phyloP scores from a whole-genome alignment of 805 yeast genomes.

The Metschnikowia orientalis region DNA sequence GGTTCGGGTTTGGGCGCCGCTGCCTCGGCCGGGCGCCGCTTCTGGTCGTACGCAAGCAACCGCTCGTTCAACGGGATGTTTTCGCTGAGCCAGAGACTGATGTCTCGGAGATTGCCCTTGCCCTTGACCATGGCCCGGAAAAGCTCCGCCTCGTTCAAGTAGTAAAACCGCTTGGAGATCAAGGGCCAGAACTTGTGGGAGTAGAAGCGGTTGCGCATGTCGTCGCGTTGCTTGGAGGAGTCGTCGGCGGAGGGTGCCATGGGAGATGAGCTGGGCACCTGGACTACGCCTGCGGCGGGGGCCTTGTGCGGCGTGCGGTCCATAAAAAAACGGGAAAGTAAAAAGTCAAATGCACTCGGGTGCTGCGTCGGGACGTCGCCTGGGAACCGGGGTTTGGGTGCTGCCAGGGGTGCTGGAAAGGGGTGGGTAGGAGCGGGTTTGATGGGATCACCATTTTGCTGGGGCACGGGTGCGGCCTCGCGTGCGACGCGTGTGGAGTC shows the following conservation, averaged over 20 bases:
- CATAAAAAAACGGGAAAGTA: no score
- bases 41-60: constrained; percentile 12
- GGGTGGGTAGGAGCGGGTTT: no score
- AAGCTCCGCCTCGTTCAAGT: constrained; percentile 38
- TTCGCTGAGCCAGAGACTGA: constrained; percentile 36
- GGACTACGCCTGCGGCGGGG: constrained; percentile 23
- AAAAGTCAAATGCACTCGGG: no score
- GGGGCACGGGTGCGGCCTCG: no score
- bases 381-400: no score
- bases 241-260: constrained; percentile 14
- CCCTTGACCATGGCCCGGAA: constrained; percentile 41
- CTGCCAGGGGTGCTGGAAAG: no score
- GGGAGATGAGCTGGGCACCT: constrained; percentile 42
- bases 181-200: constrained; percentile 37
- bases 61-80: constrained; percentile 19
- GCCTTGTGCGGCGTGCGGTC: constrained; percentile 15
- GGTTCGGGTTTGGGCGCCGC: not conserved
- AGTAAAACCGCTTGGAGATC: constrained; percentile 32
- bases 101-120: constrained; percentile 38
- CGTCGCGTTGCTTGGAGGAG: constrained; percentile 16
- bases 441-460: no score
- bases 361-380: no score
- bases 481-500: no score
- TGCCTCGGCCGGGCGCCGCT: constrained; percentile 6
- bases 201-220: constrained; percentile 28